Base-by-base conservation (phyloP, 1,284 basidiomycete genomes). In the Ganoderma lingzhi region DNA sequence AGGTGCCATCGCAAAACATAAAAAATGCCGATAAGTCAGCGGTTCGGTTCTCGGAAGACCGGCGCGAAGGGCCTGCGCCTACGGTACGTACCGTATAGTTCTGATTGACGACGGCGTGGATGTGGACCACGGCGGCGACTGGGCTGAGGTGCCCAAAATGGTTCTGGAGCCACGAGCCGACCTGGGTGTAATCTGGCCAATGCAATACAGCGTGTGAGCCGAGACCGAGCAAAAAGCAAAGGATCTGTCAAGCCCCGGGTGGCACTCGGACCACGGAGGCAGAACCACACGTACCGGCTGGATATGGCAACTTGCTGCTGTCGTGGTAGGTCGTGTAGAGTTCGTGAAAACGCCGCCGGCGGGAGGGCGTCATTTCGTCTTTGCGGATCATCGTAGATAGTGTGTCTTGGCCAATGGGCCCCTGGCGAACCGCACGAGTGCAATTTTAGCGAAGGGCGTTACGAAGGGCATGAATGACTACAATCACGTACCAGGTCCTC, bases 31-130 rank as follows among this genome's bases (percentile, higher is more conserved):
- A 73, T 74, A 14, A 76, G 64, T 15, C 12, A 56, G 41, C 72
- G 41, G 55, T 12, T 53, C 48, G 23, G 48, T 53, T 53, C 23
- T 51, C 62, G 66, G 37, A 32, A 62, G 8, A 58, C 39, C 39
- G 48, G 64, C n/a, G 59, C 39, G 45, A 61, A 41, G n/a, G 55
- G 30, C 14, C 41, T 41, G 35, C 39, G 59, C 15, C 37, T 42
- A 35, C 35, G 35, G 35, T 35, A 76, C 87, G 65, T 69, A 92
- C 90, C 66, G 77, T 79, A 55, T 79, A 80, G 71, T 88, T 88
- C 59, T 87, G 84, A 77, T 93, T 93, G 68, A 91, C 82, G 53
- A 93, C 81, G 51, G 90, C 90, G 78, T 93, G 91, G 6, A 86
- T 86, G 84, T 93, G 86, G 77, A 91, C 91, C 30, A 87, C 79